These are phyloP conservation scores for Phytophthora nicotianae DNA, from an alignment of 352 stramenopile species.

Conservation along the genomic window DNA sequence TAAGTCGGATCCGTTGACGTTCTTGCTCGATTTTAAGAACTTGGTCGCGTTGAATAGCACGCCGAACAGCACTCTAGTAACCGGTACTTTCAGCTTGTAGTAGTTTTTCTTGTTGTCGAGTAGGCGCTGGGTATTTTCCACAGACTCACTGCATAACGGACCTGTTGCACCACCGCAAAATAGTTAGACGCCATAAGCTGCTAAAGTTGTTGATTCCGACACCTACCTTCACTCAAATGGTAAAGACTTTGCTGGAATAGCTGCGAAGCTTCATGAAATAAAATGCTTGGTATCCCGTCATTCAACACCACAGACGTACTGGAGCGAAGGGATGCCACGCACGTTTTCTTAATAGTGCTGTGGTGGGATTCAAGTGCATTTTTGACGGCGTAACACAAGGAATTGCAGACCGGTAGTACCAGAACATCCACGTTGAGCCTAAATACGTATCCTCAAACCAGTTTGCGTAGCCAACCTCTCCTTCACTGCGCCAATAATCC, in stretches of 20 bases:
- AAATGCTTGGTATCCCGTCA: constrained; percentile 6
- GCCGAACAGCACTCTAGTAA: background rate
- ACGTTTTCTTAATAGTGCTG: constrained; percentile 7
- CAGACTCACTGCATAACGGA: constrained; percentile 2
- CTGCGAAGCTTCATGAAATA: constrained; percentile 9
- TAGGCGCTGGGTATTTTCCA: background rate
- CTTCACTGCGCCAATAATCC: constrained; percentile 6
- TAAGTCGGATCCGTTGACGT: background rate
- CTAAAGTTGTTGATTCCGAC: background rate
- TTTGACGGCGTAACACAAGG: constrained; percentile 7
- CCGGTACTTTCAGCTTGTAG: constrained; percentile 10
- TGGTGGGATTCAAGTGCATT: constrained; percentile 16
- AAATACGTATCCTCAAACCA: constrained; percentile 13
- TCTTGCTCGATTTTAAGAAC: constrained; percentile 8
- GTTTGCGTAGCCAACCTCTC: constrained; percentile 1
- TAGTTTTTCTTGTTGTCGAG: constrained; percentile 18
- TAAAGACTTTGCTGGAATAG: background rate
- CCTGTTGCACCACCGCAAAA: background rate
- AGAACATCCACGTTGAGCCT: background rate
- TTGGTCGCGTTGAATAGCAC: constrained; percentile 20
- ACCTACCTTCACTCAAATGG: constrained; percentile 16
- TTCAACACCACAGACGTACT: constrained; percentile 16
- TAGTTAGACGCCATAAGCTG: too few species aligned
- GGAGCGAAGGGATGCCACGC: constrained; percentile 4
- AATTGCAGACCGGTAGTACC: constrained; percentile 9